These are phyloP conservation scores for Talaromyces islandicus DNA, from an alignment of 2,329 filamentous ascomycete species.

Conservation along the genomic window DNA sequence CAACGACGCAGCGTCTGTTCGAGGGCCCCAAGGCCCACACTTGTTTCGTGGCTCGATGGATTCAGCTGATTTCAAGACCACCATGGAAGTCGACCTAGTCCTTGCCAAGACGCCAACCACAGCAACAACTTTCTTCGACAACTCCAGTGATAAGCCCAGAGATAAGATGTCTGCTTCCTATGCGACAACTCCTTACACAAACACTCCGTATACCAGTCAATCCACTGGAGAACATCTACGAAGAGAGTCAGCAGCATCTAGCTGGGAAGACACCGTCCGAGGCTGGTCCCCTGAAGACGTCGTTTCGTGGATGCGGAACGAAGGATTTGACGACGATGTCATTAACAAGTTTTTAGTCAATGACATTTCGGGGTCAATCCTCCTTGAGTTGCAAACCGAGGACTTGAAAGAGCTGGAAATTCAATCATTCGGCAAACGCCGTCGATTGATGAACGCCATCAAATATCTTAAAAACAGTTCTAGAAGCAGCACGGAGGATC, in stretches of 20 bases:
- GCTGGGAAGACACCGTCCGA: no score
- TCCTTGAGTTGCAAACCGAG: conserved; percentile 87
- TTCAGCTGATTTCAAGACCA: conserved; percentile 13
- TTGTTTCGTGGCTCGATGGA: conserved; percentile 63
- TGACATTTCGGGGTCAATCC: conserved; percentile 81
- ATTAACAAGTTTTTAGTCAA: conserved; percentile 84
- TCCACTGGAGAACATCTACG: no score
- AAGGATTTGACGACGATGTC: conserved; percentile 68
- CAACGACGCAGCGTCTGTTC: no score
- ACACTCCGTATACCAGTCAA: no score
- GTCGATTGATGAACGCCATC: conserved; percentile 55
- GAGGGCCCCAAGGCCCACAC: conserved; percentile 81
- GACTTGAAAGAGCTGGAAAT: conserved; percentile 63
- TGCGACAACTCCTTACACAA: no score
- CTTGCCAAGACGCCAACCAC: conserved; percentile 13
- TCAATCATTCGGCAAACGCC: conserved; percentile 58
- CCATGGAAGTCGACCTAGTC: conserved; percentile 15
- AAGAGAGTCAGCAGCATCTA: no score
- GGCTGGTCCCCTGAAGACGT: conserved; percentile 24
- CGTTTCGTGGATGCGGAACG: conserved; percentile 67
- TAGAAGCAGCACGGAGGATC: no score
- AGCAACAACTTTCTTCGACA: no score
- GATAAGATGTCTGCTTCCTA: no score
- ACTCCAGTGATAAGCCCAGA: no score
- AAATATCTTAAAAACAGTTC: conserved; percentile 43